Evolutionary conservation across 2,329 filamentous ascomycete genomes (phyloP), one percentile per base, ranked within the genome.

Genomic region (Westerdykella sp.): DNA sequence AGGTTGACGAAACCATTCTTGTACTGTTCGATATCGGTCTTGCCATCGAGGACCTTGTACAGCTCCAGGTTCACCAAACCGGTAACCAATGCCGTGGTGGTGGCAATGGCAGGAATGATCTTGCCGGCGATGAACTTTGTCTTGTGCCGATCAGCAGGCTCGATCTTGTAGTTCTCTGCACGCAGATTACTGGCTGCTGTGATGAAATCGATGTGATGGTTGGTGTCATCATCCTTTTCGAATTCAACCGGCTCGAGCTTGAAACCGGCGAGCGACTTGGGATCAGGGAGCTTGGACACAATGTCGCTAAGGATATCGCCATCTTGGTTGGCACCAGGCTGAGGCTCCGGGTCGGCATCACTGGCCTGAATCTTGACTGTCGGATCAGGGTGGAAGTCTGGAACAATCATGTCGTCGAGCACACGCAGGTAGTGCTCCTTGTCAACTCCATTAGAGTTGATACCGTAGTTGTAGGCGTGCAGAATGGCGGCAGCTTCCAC

Each of bases 81-180:
- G 2, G 93, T 98, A 11, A 97, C 91, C 45, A 98, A 75, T 3
- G 93, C 91, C 2, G 93, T 98, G 0, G 93, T 97, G 3, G 93
- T 98, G 36, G 93, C 93, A 68, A 98, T 98, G 37, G 93, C 93
- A 16, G 93, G 93, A 54, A 98, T 98, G 56, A 98, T 98, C 79
- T 98, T 98, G 67, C 93, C 93, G 25, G 93, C 94, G 65, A 98
- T 98, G 70, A 98, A 97, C 75, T 98, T 98, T 49, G 91, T 98
- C 82, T 93, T 95, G 77, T 96, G 93, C 49, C 88, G 80, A 63
- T 98, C 91, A 1, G 93, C 90, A 51, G 83, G 79, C 60, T 87
- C 81, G 55, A 98, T 98, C 69, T 93, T 95, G 79, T 98, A 98
- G 73, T 98, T 98, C 69, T 95, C 85, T 1, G 93, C 93, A 47